phyloP scores from a whole-genome alignment of 306 rosid genomes.

The Spatholobus suberectus region DNA sequence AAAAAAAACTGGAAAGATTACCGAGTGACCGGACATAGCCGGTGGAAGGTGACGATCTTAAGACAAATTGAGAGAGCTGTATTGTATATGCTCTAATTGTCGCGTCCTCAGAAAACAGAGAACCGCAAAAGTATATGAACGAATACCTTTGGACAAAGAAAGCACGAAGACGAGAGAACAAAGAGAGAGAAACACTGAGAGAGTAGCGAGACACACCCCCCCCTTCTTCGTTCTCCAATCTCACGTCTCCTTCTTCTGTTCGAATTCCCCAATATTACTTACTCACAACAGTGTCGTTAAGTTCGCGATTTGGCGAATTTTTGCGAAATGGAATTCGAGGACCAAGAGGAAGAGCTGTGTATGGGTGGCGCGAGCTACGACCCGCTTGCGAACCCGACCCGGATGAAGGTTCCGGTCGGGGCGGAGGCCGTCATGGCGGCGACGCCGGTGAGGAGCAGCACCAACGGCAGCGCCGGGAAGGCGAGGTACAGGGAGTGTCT shows the following conservation, averaged over 20 bases:
- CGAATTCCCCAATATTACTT: not conserved
- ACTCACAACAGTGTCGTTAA: too few relatives aligned
- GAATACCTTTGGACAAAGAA: slow-evolving; percentile 40
- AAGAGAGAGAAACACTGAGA: slow-evolving; percentile 17
- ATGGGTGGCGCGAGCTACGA: slow-evolving; percentile 64
- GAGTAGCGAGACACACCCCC: not conserved
- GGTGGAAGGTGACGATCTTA: slow-evolving; percentile 41
- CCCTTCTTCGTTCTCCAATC: not conserved
- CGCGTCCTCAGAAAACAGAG: slow-evolving; percentile 30
- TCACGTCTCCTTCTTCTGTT: too few relatives aligned
- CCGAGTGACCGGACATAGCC: slow-evolving; percentile 59
- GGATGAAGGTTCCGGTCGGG: slow-evolving; percentile 49
- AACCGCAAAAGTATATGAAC: slow-evolving; percentile 67
- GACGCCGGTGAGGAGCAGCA: slow-evolving; percentile 45
- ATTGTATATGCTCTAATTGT: slow-evolving; percentile 19
- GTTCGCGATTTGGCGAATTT: not conserved
- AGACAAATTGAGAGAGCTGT: slow-evolving; percentile 16
- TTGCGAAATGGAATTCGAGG: slow-evolving; percentile 76
- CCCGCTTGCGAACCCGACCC: slow-evolving; percentile 56
- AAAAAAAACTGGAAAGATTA: not conserved
- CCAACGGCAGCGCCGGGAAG: not conserved
- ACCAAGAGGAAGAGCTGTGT: slow-evolving; percentile 83
- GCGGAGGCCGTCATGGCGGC: slow-evolving; percentile 32
- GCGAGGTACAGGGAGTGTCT: slow-evolving; percentile 82
- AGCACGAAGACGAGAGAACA: slow-evolving; percentile 17